These are phyloP conservation scores for Dianthus caryophyllus DNA, from an alignment of 148 eudicot species.

Conservation along the genomic window DNA sequence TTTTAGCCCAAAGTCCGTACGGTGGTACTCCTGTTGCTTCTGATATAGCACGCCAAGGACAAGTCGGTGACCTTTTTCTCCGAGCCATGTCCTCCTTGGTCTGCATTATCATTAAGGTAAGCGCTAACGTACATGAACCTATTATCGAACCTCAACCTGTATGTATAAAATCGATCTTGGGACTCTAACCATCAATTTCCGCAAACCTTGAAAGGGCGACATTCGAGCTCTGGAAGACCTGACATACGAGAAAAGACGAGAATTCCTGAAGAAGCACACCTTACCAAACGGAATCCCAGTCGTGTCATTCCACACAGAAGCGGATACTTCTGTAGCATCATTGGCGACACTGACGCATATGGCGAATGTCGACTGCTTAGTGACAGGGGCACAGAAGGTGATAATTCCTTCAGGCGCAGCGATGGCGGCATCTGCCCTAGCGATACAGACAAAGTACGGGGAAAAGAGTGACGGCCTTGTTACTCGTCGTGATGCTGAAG, in stretches of 20 bases:
- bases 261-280: constrained; percentile 57
- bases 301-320: constrained; percentile 85
- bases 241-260: constrained; percentile 72
- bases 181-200: not conserved
- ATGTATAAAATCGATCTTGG: too few species aligned
- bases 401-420: constrained; percentile 86
- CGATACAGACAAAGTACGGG: constrained; percentile 67
- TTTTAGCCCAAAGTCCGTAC: constrained; percentile 89
- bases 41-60: constrained; percentile 83
- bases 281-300: constrained; percentile 77
- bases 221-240: constrained; percentile 88
- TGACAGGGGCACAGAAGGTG: constrained; percentile 65
- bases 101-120: constrained; percentile 86
- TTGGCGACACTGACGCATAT: constrained; percentile 83
- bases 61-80: constrained; percentile 89
- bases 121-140: not conserved
- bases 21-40: constrained; percentile 98
- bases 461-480: constrained; percentile 97
- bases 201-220: constrained; percentile 58
- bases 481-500: constrained; percentile 90
- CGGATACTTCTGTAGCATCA: constrained; percentile 74
- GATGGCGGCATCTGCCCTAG: constrained; percentile 88
- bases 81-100: constrained; percentile 72
- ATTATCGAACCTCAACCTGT: too few species aligned
- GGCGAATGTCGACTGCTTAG: constrained; percentile 75